phyloP scores from a whole-genome alignment of 371 early-diverging fungal genomes.

The Mortierella sp. region DNA sequence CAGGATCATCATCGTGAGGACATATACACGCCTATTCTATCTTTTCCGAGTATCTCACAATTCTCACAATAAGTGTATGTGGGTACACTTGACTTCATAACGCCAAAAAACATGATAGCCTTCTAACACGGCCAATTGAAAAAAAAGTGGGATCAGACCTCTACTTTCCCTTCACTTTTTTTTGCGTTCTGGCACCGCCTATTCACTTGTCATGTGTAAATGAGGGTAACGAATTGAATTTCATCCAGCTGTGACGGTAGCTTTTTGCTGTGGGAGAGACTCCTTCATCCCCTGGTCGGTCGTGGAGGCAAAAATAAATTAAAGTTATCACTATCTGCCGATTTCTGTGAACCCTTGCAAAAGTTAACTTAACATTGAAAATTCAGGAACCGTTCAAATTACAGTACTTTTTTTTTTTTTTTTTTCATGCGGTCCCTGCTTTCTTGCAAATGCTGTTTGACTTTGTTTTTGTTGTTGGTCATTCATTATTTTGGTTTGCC shows the following conservation, averaged over 20 bases:
- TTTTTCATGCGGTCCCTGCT: not conserved
- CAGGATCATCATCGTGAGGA: not conserved
- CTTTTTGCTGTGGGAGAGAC: not conserved
- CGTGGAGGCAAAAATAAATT: not conserved
- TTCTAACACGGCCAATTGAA: not conserved
- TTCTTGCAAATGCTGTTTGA: not conserved
- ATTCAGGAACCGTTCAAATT: not conserved
- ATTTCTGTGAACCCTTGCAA: not conserved
- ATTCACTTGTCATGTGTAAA: slow-evolving; percentile 2
- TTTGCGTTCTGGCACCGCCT: not conserved
- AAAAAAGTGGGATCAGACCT: slow-evolving; percentile 1
- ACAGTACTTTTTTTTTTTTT: not conserved
- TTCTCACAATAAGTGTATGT: not conserved
- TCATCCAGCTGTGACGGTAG: not conserved
- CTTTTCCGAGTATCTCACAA: not conserved
- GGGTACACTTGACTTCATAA: not conserved
- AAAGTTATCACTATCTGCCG: not conserved
- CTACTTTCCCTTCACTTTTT: not conserved
- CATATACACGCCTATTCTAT: not conserved
- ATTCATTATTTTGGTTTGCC: slow-evolving; percentile 1
- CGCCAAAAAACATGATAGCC: not conserved
- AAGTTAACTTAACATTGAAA: not conserved
- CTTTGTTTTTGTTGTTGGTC: not conserved
- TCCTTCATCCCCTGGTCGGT: not conserved
- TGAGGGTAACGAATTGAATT: not conserved